Base-by-base conservation (phyloP, 2,329 filamentous ascomycete species). In the Xylariaceae sp. region DNA sequence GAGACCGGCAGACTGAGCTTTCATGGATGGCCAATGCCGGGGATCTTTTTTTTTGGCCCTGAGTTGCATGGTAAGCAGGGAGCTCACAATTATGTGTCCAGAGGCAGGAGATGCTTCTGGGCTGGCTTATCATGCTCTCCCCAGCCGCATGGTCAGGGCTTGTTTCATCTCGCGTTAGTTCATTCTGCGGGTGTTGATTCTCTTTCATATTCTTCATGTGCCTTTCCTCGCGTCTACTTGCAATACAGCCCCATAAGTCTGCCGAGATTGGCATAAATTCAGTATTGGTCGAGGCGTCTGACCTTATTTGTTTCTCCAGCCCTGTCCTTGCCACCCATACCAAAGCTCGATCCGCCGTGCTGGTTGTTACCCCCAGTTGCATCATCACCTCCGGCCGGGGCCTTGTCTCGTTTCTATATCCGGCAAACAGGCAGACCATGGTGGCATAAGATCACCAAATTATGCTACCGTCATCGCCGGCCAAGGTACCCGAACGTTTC, bases 381-480 rank as follows among this genome's bases (percentile, higher is more conserved):
- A 74, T 75, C 72, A 73, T 72, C 65, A 62, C 64, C 64, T 67
- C 65, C 65, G 63, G 65, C 70, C 66, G 60, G 64, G 65, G 67
- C 59, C 60, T 63, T 62, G 66, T 71, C 66, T 69, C 71, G 71
- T 73, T 77, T 76, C 75, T 77, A 78, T 76, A 78, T 77, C 72
- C 70, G 72, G 74, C 68, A 74, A 69, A 69, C 66, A 66, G 59
- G 60, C 50, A 68, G 65, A 67, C 71, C 72, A 28, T 28, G 22
- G 76, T 76, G 74, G 75, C 77, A 80, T 81, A 80, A 80, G 75
- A 79, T 78, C 73, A 70, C 72, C 77, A 77, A 79, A 78, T 80
- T 80, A 79, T 80, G 73, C 76, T 75, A 72, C 74, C 71, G 73
- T 75, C 73, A 73, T 72, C 68, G 70, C 72, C 72, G 69, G 72